Base-by-base conservation (phyloP, 225 moss, liverwort and hornwort species). In the Marchantia polymorpha region DNA sequence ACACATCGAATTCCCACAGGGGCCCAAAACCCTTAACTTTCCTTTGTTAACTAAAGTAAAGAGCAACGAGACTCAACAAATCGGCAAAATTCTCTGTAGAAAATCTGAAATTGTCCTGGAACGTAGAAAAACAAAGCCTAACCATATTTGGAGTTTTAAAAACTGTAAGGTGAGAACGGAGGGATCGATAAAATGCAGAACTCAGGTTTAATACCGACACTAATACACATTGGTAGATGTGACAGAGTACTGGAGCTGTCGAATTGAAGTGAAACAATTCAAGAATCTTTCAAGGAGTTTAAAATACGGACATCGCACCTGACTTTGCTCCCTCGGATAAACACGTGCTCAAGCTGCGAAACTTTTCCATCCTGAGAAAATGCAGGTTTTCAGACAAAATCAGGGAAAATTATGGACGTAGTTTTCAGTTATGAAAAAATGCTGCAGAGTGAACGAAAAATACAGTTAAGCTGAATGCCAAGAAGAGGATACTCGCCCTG, bases 261-360 rank as follows among this genome's bases (percentile, higher is more conserved):
- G 17, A 5, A 23, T 64, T 23, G 7, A 23, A 23, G 3, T 23
- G 64, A 64, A 64, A 23, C 11, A 56, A 64, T 8, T 46, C 70
- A 10, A 71, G 49, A 9, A 22, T 25, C 29, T 31, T 7, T 23
- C 10, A 0, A 55, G 12, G 8, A 56, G 39, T 39, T 39, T 39
- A 2, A 39, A 39, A 5, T 39, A 39, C 2, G 31, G 27, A 20
- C 4, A 27, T 31, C 10, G 53, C 76, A 96, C 96, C 96, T 96
- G 77, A 97, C 83, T 83, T 86, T 93, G 60, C 85, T 91, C 23
- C 96, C 94, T 16, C 92, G 90, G 76, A 94, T 90, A 82, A 97
- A 97, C 48, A 92, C 69, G 49, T 85, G 73, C 74, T 92, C 90
- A 52, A 94, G 79, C 74, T 93, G 89, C 14, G 87, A 89, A 52